Evolutionary conservation across 73 alveolate species (phyloP), one percentile per base, ranked within the genome.

Genomic region (Durusdinium trenchii): DNA sequence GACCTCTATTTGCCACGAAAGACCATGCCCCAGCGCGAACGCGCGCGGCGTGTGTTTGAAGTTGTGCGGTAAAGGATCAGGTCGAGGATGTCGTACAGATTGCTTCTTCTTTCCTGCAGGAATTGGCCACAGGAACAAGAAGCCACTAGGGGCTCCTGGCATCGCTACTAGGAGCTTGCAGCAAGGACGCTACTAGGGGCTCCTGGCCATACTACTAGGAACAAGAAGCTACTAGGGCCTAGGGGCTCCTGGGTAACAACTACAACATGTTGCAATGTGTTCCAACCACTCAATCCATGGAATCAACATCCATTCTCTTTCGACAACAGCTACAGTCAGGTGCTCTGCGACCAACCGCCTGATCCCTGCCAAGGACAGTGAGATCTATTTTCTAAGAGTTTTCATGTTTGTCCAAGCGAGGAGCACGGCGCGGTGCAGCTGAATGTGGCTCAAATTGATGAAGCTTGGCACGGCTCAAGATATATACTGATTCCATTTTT

Each of bases 1-100:
- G 99, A 99, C 99, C 99, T 99, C 48, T 99, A 99, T 99, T 82
- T 99, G 93, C 99, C 99, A 86, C 99, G 99, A 99, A 99, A 99
- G 99, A 98, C 99, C 71, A 1, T 42, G 46, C 99, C 99, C 99
- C 69, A 47, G 96, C n/a, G n/a, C n/a, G n/a, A n/a, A n/a, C n/a
- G n/a, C n/a, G n/a, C n/a, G n/a, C n/a, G n/a, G n/a, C 23, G 12
- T 16, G 69, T 12, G 69, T 57, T 57, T 57, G 23, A 23, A 23
- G 69, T 57, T 57, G 12, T 16, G 69, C 69, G 69, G 23, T 16
- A 57, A 12, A 12, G 32, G 32, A 57, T 16, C 12, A 12, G 12
- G 32, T 57, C 32, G 69, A 57, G 12, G 69, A 12, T 23, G 23
- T 16, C 69, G 69, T 23, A 12, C 69, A 57, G 23, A 57, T 12